These are phyloP conservation scores for Flammula alnicola DNA, from an alignment of 1,284 basidiomycete species.

Conservation along the genomic window DNA sequence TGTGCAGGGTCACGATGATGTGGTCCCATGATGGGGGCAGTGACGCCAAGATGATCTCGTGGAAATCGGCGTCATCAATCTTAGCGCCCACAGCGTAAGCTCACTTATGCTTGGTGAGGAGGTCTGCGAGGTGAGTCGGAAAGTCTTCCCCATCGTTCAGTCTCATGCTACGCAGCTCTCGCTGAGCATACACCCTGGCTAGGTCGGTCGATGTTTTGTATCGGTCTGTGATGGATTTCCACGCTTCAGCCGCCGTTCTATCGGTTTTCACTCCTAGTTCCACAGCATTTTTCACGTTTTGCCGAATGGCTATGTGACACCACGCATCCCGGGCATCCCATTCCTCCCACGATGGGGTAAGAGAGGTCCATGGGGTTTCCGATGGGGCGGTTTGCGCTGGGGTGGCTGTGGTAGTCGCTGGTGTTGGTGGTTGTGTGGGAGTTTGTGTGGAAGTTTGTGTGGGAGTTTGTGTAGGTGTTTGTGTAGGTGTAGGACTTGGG, in stretches of 20 bases:
- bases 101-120: no score
- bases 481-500: background rate
- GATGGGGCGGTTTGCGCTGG: conserved; percentile 12
- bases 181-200: no score
- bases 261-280: conserved; percentile 23
- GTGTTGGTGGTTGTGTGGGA: background rate
- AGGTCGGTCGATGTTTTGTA: no score
- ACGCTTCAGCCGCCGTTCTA: conserved; percentile 24
- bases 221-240: conserved; percentile 22
- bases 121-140: no score
- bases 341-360: conserved; percentile 18
- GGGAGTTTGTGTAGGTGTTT: background rate
- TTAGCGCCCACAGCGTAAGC: no score
- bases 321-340: conserved; percentile 23
- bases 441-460: no score
- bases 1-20: no score
- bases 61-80: no score
- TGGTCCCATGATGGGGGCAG: no score
- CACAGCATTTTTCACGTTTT: conserved; percentile 26
- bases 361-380: conserved; percentile 18
- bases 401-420: background rate
- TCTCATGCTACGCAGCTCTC: no score
- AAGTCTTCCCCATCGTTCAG: no score
- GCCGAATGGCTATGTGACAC: conserved; percentile 19
- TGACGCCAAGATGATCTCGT: no score